These are phyloP conservation scores for Pyrus bretschneideri DNA, from an alignment of 306 rosid species.

Conservation along the genomic window DNA sequence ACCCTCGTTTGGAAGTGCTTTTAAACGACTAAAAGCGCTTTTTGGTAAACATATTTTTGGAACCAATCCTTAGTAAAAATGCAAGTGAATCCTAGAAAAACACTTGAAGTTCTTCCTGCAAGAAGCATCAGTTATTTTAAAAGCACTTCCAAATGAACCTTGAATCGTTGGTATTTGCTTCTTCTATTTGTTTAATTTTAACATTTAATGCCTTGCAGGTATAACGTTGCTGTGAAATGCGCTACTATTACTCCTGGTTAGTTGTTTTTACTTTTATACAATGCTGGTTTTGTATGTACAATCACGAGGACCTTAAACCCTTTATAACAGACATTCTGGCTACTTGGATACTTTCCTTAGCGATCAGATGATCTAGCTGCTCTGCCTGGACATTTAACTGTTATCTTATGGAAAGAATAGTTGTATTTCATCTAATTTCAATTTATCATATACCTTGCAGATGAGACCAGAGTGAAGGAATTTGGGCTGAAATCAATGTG, in stretches of 20 bases:
- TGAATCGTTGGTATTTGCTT: neutral
- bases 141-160: too few relatives aligned
- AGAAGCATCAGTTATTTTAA: too few relatives aligned
- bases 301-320: neutral
- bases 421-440: neutral
- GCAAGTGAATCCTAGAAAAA: too few relatives aligned
- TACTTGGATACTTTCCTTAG: neutral
- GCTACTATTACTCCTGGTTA: constrained; percentile 96
- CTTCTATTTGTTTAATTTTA: constrained; percentile 3
- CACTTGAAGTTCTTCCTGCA: too few relatives aligned
- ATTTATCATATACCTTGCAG: constrained; percentile 38
- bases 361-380: neutral
- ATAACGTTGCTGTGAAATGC: constrained; percentile 92
- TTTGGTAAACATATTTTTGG: too few relatives aligned
- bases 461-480: constrained; percentile 89
- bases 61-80: too few relatives aligned
- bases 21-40: too few relatives aligned
- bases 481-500: constrained; percentile 95
- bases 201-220: constrained; percentile 41
- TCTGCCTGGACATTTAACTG: neutral
- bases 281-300: neutral
- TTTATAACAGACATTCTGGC: neutral
- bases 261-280: constrained; percentile 21
- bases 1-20: too few relatives aligned
- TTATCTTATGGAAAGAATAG: neutral